Evolutionary conservation across 78 protist species (phyloP).

Genomic region (Cavenderia fasciculata): DNA sequence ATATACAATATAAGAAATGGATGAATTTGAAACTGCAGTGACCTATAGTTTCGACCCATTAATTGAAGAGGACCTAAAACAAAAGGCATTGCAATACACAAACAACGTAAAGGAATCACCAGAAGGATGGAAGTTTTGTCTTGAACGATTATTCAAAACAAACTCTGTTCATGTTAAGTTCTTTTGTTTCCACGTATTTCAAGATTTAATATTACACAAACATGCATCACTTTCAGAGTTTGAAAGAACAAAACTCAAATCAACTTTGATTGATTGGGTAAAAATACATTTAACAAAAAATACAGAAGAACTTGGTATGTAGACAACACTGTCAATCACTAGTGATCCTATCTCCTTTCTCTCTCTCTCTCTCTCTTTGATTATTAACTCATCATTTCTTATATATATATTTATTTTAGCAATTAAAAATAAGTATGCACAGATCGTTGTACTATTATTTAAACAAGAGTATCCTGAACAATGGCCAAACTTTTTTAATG

Average conservation of each 20-base stretch:
- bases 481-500: slow-evolving; percentile 70
- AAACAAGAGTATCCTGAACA: slow-evolving; percentile 77
- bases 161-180: slow-evolving; percentile 45
- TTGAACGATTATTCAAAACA: slow-evolving; percentile 40
- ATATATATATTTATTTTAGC: neutral
- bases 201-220: slow-evolving; percentile 59
- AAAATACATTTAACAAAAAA: neutral
- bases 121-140: slow-evolving; percentile 77
- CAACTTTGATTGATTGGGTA: slow-evolving; percentile 23
- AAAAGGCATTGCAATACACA: slow-evolving; percentile 56
- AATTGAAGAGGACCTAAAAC: slow-evolving; percentile 48
- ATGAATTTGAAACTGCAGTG: slow-evolving; percentile 78
- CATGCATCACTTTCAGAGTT: slow-evolving; percentile 10
- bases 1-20: slow-evolving; percentile 27
- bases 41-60: slow-evolving; percentile 54
- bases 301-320: slow-evolving; percentile 7
- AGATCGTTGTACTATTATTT: slow-evolving; percentile 70
- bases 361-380: too few relatives aligned
- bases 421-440: slow-evolving; percentile 77
- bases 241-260: slow-evolving; percentile 28
- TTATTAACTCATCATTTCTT: neutral
- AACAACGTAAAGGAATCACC: slow-evolving; percentile 20
- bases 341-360: too few relatives aligned
- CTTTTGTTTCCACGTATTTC: slow-evolving; percentile 77
- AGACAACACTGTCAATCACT: neutral